Conservation (phyloP, 179 eudicot genomes). For the Beta lomatogona region DNA sequence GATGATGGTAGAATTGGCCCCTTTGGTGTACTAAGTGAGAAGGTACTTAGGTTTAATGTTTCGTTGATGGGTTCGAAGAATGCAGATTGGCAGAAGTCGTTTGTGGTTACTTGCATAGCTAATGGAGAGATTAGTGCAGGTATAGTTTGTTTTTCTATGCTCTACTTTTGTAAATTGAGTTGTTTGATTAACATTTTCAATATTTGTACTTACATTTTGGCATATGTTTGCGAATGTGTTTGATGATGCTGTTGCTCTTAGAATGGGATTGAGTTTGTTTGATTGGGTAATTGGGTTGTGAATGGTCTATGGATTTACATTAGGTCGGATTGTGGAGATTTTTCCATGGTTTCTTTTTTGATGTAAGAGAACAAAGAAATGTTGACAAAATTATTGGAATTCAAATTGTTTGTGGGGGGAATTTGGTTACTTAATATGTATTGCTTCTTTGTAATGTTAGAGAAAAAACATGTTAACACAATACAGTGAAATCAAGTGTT, state of each 20-base stretch:
- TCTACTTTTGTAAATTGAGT: neutral
- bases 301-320: neutral
- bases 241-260: neutral
- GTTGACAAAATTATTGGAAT: neutral
- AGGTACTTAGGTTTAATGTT: constrained; percentile 9
- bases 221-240: neutral
- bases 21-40: constrained; percentile 13
- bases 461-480: neutral
- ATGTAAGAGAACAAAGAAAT: neutral
- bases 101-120: constrained; percentile 29
- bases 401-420: neutral
- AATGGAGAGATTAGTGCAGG: constrained; percentile 25
- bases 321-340: neutral
- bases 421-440: neutral
- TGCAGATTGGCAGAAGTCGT: constrained; percentile 1
- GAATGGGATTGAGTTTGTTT: neutral
- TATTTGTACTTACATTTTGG: neutral
- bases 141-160: neutral
- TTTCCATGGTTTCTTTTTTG: neutral
- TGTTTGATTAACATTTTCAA: neutral
- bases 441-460: neutral
- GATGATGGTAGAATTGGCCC: constrained; percentile 9
- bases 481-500: neutral
- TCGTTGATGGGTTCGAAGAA: constrained; percentile 20
- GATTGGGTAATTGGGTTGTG: too few species aligned